Conservation (phyloP, 371 early-diverging fungal genomes). For the Rhizomucor pusillus region DNA sequence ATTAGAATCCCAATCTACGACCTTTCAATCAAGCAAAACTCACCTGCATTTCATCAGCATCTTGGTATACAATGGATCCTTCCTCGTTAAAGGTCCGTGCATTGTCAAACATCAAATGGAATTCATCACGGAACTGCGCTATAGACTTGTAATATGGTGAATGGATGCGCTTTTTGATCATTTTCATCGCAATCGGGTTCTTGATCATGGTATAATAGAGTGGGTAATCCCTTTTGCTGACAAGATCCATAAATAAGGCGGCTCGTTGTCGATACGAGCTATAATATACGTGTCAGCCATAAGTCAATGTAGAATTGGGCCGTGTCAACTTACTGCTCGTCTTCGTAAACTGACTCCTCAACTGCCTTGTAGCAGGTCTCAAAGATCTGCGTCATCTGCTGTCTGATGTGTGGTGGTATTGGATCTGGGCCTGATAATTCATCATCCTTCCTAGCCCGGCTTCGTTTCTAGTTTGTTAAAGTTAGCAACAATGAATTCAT, state of each 20-base stretch:
- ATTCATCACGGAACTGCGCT: constrained; percentile 57
- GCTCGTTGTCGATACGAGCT: constrained; percentile 53
- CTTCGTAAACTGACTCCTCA: constrained; percentile 50
- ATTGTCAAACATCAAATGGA: constrained; percentile 76
- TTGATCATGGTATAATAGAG: constrained; percentile 83
- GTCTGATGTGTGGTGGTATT: constrained; percentile 38
- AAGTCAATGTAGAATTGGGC: background rate
- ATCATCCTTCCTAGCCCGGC: constrained; percentile 16
- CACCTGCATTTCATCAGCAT: constrained; percentile 62
- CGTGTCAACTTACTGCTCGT: constrained; percentile 30
- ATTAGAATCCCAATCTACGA: background rate
- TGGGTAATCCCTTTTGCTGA: constrained; percentile 75
- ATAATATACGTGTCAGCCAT: background rate
- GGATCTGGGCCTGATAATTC: constrained; percentile 25
- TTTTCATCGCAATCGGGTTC: constrained; percentile 79
- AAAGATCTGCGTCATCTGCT: constrained; percentile 49
- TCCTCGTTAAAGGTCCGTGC: constrained; percentile 79
- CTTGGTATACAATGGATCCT: constrained; percentile 75
- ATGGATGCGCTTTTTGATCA: constrained; percentile 63
- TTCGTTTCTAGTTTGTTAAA: constrained; percentile 11
- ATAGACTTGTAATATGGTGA: constrained; percentile 51
- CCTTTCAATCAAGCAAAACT: background rate
- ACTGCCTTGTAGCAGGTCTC: constrained; percentile 52
- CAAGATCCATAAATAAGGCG: constrained; percentile 73
- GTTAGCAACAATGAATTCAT: background rate